These are phyloP conservation scores for Daedalea quercina DNA, from an alignment of 768 basidiomycete species.

Conservation along the genomic window DNA sequence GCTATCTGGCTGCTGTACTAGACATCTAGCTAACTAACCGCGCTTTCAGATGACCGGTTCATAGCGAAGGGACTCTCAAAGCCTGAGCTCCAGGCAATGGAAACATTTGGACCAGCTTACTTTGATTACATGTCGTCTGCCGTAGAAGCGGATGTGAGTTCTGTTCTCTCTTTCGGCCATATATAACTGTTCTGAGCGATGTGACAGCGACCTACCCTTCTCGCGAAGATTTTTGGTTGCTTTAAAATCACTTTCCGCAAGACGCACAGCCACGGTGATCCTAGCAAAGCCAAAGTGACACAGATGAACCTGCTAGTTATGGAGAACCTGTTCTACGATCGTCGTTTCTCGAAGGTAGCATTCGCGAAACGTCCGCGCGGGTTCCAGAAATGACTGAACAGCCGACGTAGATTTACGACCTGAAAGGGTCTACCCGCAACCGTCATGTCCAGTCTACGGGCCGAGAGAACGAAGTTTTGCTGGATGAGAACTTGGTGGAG, in stretches of 20 bases:
- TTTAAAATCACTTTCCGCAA: slow-evolving; percentile 91
- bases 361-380: background rate
- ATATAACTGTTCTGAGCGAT: background rate
- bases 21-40: background rate
- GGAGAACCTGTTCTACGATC: slow-evolving; percentile 96
- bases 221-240: slow-evolving; percentile 96
- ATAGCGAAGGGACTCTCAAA: slow-evolving; percentile 95
- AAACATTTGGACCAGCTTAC: slow-evolving; percentile 94
- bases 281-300: slow-evolving; percentile 67
- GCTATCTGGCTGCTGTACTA: slow-evolving; percentile 7
- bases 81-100: slow-evolving; percentile 89
- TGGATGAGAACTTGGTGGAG: slow-evolving; percentile 95
- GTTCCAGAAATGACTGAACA: background rate
- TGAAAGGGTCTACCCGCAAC: slow-evolving; percentile 94
- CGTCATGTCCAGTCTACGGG: slow-evolving; percentile 89
- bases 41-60: slow-evolving; percentile 84
- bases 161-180: background rate
- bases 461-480: slow-evolving; percentile 84
- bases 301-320: slow-evolving; percentile 96
- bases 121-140: slow-evolving; percentile 99
- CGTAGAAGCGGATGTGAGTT: slow-evolving; percentile 70
- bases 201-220: slow-evolving; percentile 80
- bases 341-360: slow-evolving; percentile 79
- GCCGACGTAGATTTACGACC: slow-evolving; percentile 77
- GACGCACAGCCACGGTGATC: slow-evolving; percentile 59